Percentiles rank a stretch among this genome's conserved stretches.
Conservation (phyloP, 345 rosid genomes). For the Nephelium lappaceum region DNA sequence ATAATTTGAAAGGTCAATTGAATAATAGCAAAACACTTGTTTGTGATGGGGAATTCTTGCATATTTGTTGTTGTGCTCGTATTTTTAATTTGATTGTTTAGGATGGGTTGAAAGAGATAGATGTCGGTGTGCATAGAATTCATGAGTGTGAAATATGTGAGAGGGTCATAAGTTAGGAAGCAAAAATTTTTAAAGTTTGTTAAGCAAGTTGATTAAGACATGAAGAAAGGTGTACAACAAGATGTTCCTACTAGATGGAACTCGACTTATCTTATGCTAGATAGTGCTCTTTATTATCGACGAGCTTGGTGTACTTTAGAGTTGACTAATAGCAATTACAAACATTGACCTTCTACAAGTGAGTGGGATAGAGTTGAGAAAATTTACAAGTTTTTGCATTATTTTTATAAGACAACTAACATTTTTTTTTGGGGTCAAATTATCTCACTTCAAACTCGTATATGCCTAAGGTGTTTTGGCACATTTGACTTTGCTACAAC, state of each 20-base stretch:
- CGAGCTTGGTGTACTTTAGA: background rate
- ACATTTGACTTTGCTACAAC: no score
- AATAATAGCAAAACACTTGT: no score
- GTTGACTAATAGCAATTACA: constrained; percentile 6
- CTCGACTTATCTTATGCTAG: constrained; percentile 14
- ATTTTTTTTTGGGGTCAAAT: no score
- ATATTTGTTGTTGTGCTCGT: no score
- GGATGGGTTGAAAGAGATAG: background rate
- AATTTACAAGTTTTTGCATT: background rate
- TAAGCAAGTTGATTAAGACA: background rate
- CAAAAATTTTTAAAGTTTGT: constrained; percentile 1
- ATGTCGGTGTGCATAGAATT: background rate
- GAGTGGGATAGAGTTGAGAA: constrained; percentile 5
- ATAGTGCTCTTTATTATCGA: background rate
- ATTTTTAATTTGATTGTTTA: background rate
- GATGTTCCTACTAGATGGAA: constrained; percentile 18
- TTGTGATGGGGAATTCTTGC: no score
- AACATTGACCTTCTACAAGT: background rate
- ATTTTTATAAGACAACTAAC: no score
- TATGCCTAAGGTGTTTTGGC: no score
- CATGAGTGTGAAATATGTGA: background rate
- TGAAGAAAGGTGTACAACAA: constrained; percentile 4
- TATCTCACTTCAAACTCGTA: no score
- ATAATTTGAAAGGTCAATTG: no score
- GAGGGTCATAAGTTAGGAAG: background rate